Base-by-base conservation (phyloP, 2,329 filamentous ascomycete species). In the Scedosporium aurantiacum region DNA sequence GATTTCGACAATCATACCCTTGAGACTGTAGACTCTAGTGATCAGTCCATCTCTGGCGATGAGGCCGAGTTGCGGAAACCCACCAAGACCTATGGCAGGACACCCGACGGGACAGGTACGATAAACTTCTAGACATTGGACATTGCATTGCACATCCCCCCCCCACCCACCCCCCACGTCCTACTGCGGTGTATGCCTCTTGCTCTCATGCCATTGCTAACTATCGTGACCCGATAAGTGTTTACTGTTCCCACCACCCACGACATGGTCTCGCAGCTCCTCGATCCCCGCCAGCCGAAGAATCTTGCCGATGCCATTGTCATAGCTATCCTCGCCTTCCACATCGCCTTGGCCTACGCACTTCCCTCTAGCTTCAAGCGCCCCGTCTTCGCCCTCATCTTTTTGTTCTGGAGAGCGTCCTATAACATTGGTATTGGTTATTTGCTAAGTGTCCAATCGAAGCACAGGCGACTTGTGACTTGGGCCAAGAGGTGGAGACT, bases 191-290 rank as follows among this genome's bases (percentile, higher is more conserved):
- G 32, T 8, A 5, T 37, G 10, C 32, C 32, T 37, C 32, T 37
- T 37, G 8, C 32, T 37, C 25, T 10, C 52, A 56, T 27, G 8
- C 8, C 32, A 43, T 47, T 27, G 32, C 18, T 45, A 50, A n/a
- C 18, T 10, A 8, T 16, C 12, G 43, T n/a, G 18, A 25, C 6
- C 40, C 7, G 18, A 3, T 6, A 97, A 97, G 94, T 96, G 69
- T 99, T 99, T 72, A 88, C 91, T 63, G 94, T 99, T 61, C 94
- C 94, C 57, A 87, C 91, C 64, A 99, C 94, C 62, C 91, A 97
- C 79, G 94, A 99, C 76, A 97, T 99, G 94, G 93, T 99, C 68
- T 96, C 93, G 59, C 94, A 97, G 76, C 83, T 99, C 61, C 85
- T 99, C 68, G 94, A 95, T 68, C 94, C 94, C 59, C 89, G 89